Base-by-base conservation (phyloP, 2,329 filamentous ascomycete species). In the Dactylonectria estremocensis region DNA sequence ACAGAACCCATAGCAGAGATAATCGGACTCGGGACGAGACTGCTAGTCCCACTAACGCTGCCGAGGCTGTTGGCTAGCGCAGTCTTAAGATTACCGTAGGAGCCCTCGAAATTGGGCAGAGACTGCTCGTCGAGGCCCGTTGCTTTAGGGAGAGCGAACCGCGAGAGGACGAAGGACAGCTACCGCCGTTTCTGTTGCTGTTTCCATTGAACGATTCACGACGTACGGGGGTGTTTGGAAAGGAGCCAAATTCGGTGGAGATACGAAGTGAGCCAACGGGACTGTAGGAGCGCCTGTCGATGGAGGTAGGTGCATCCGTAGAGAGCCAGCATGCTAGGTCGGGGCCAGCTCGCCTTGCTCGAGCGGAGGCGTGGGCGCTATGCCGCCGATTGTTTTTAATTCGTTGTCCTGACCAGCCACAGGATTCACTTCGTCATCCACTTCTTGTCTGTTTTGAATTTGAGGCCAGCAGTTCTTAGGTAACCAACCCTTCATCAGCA, bases 1-100 rank as follows among this genome's bases (percentile, higher is more conserved):
- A 96, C 83, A 78, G 94, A 92, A 68, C 91, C 90, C 89, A 95
- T 92, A 52, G 92, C 92, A 66, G 90, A 88, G 61, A 95, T 89
- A 70, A 93, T 88, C 3, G 93, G 93, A 63, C 92, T 95, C 7
- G 92, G 89, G n/a, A 92, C 85, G 33, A 87, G 83, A 3, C 92
- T 94, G 74, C 88, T 92, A 13, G 91, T 86, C 2, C 90, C 85
- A 43, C 88, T 90, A n/a, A 80, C 77, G 31, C 83, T 79, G 48
- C 86, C 84, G 37, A 89, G 82, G 67, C 83, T 83, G 75, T 83
- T 84, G 50, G 83, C 79, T 18, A 89, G 79, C 53, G 85, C 83
- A n/a, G 87, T 84, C 74, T 90, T 90, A 67, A 91, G 79, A 76
- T 89, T 28, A 28, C 24, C 24, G 24, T 91, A 3, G 89, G 89